Evolutionary conservation across 2,329 filamentous ascomycete species (phyloP).

Genomic region (Epichloe elymi): DNA sequence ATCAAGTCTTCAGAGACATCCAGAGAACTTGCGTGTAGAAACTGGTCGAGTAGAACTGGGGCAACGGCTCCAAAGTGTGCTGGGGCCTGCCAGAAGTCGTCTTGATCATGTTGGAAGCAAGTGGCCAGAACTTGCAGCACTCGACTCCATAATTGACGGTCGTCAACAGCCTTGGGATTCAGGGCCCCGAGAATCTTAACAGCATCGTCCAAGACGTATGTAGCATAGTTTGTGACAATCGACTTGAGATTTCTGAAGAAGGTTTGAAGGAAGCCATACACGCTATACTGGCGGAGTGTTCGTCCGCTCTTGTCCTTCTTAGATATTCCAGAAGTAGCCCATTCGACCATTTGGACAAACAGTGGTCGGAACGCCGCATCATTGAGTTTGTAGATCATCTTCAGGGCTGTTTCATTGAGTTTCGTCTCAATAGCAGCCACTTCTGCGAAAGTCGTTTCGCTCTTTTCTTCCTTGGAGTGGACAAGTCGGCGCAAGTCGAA

Average conservation of each 20-base stretch:
- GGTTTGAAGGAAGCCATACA: conserved; percentile 66
- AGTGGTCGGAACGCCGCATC: conserved; percentile 87
- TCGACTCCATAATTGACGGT: conserved; percentile 50
- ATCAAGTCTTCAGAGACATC: conserved; percentile 43
- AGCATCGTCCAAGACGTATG: conserved; percentile 67
- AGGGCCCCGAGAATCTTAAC: conserved; percentile 45
- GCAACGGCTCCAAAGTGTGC: conserved; percentile 68
- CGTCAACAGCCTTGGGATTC: conserved; percentile 34
- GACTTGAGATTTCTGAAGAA: conserved; percentile 85
- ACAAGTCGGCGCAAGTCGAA: conserved; percentile 54
- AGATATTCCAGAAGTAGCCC: conserved; percentile 49
- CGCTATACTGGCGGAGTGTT: conserved; percentile 53
- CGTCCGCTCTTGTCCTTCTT: conserved; percentile 48
- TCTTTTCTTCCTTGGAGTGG: conserved; percentile 31
- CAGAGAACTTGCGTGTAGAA: conserved; percentile 32
- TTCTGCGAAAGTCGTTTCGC: conserved; percentile 29
- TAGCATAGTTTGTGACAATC: conserved; percentile 84
- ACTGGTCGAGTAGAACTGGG: conserved; percentile 55
- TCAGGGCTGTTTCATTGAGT: conserved; percentile 59
- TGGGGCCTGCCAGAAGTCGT: conserved; percentile 91
- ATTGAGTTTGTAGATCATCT: conserved; percentile 94
- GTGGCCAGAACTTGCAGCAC: conserved; percentile 60
- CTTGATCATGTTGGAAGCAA: conserved; percentile 79
- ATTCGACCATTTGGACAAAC: conserved; percentile 76
- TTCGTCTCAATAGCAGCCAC: conserved; percentile 48